Evolutionary conservation across 2,329 filamentous ascomycete species (phyloP), one percentile per base, ranked within the genome.

Genomic region (Diaporthe sp.): DNA sequence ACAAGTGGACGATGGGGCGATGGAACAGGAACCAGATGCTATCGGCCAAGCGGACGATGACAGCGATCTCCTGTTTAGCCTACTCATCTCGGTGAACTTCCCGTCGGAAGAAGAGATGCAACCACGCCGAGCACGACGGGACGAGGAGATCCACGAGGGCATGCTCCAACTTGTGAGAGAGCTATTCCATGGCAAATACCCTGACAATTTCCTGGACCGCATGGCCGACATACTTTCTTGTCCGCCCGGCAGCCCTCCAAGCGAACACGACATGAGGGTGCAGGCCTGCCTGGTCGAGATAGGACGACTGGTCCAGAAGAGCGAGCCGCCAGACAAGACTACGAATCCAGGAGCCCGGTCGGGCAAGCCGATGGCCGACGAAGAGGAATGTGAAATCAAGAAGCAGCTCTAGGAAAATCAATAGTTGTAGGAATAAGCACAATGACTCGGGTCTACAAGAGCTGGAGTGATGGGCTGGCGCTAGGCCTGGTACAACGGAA

Each of bases 1-100:
- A 74, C 74, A 72, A 75, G 74, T 68, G 74, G 72, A 74, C 61
- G 71, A 75, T 56, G 44, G 71, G 71, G 66, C 30, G 15, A 27
- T 22, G 32, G 66, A 47, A 32, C 35, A 37, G 42, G 56, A 51
- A 8, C 30, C 59, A 17, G 27, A 47, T n/a, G 72, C 71, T 42
- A 47, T 63, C 53, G 35, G n/a, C 72, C 74, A 66, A 75, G 74
- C 58, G 74, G 74, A 74, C 22, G 47, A 51, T 55, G 68, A 71
- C 44, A 25, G 35, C 56, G 70, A 71, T 17, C 70, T 44, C 25
- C 47, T 71, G 30, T 61, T 71, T 56, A 37, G 42, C 44, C 56
- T 71, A 25, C 70, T 71, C 70, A 71, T 71, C 19, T 63, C 56
- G 17, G 70, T 71, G 22, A 71, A 63, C 56, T 53, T 71, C 3